Percentiles rank a stretch among this genome's conserved stretches.
Evolutionary conservation across 345 rosid genomes (phyloP).

Genomic region (Brassica juncea): DNA sequence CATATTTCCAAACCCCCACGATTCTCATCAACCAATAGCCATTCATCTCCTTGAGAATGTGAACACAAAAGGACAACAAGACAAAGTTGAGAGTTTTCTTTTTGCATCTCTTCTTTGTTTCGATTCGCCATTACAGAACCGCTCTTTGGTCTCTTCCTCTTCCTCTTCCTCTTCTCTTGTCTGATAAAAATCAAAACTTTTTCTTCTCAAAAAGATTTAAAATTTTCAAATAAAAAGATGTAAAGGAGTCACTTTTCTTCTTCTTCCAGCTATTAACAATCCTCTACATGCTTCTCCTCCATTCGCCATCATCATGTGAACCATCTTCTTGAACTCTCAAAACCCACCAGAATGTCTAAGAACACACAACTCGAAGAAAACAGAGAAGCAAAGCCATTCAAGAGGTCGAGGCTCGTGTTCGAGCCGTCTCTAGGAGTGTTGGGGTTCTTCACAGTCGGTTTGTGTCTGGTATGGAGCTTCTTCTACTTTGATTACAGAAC

Average conservation of each 20-base stretch:
- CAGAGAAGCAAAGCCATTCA: conserved; percentile 45
- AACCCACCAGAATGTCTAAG: conserved; percentile 49
- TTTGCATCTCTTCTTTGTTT: conserved; percentile 17
- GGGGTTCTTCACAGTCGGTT: conserved; percentile 61
- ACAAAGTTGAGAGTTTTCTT: conserved; percentile 40
- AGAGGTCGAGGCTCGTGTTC: conserved; percentile 53
- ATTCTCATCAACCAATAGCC: conserved; percentile 30
- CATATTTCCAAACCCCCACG: conserved; percentile 25
- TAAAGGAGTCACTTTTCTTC: conserved; percentile 14
- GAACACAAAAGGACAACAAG: conserved; percentile 37
- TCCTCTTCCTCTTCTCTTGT: conserved; percentile 7
- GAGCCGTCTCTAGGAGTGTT: conserved; percentile 74
- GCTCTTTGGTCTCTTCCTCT: conserved; percentile 24
- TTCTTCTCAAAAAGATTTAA: neutral
- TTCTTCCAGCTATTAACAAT: conserved; percentile 18
- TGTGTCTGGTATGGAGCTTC: conserved; percentile 62
- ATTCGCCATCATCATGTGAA: conserved; percentile 3
- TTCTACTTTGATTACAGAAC: conserved; percentile 71
- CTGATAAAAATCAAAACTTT: neutral
- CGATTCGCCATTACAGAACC: conserved; percentile 24
- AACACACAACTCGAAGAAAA: conserved; percentile 43
- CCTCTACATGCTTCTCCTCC: conserved; percentile 30
- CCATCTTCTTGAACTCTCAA: neutral
- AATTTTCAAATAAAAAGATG: neutral
- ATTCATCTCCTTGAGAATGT: conserved; percentile 24